Evolutionary conservation across 192 early-diverging fungal species (phyloP).

Genomic region (Powellomyces hirtus): DNA sequence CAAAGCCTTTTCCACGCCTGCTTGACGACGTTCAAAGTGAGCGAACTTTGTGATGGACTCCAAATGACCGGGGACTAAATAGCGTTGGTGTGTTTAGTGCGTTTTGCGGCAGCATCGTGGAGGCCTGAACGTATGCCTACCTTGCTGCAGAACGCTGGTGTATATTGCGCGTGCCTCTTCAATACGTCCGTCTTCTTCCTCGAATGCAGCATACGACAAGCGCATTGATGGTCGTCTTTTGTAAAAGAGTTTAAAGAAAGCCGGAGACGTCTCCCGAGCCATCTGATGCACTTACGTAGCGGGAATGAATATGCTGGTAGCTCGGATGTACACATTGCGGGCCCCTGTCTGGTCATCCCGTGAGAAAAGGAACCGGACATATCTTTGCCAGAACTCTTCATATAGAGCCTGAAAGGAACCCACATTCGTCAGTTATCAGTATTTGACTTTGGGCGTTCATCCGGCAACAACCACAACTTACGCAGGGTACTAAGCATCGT

Average conservation of each 20-base stretch:
- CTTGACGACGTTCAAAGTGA: conserved; percentile 64
- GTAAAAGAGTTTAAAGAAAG: not conserved
- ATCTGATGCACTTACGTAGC: conserved; percentile 32
- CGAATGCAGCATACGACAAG: conserved; percentile 57
- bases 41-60: conserved; percentile 62
- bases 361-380: conserved; percentile 56
- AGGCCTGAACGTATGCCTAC: conserved; percentile 40
- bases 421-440: too few species aligned
- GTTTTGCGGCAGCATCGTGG: not conserved
- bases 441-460: not conserved
- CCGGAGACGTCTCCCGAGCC: not conserved
- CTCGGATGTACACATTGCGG: conserved; percentile 51
- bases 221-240: conserved; percentile 53
- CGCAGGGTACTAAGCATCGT: conserved; percentile 72
- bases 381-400: conserved; percentile 76
- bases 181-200: conserved; percentile 59
- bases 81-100: not conserved
- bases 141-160: conserved; percentile 45
- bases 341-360: conserved; percentile 47
- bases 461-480: conserved; percentile 47
- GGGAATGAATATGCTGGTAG: conserved; percentile 54
- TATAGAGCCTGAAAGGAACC: conserved; percentile 63
- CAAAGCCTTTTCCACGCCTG: conserved; percentile 36
- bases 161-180: conserved; percentile 61
- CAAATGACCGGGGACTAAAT: conserved; percentile 62